Evolutionary conservation across 495 filamentous ascomycete genomes (phyloP).

Genomic region (Xylaria cubensis): DNA sequence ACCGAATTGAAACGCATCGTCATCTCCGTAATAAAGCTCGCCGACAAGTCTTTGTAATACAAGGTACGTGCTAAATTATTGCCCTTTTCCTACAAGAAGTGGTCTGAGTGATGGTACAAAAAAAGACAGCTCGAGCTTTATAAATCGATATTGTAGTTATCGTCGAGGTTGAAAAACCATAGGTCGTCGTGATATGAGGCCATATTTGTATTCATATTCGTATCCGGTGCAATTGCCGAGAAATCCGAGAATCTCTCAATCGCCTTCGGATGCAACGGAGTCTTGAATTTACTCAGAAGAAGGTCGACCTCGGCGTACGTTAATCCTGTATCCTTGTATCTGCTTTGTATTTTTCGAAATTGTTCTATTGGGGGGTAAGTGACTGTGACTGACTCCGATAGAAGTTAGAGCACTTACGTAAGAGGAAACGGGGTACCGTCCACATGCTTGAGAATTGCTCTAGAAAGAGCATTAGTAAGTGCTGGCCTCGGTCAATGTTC

Average conservation of each 20-base stretch:
- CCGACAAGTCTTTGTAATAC: not conserved
- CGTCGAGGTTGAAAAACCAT: conserved; percentile 19
- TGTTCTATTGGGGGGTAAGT: conserved; percentile 27
- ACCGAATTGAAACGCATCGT: not conserved
- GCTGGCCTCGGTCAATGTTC: conserved; percentile 22
- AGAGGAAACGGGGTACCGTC: conserved; percentile 28
- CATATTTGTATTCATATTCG: conserved; percentile 3
- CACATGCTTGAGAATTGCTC: conserved; percentile 37
- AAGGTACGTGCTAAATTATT: not conserved
- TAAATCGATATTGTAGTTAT: conserved; percentile 1
- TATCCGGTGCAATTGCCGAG: not conserved
- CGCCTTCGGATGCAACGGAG: conserved; percentile 34
- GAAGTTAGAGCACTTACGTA: conserved; percentile 26
- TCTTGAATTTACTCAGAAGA: conserved; percentile 27
- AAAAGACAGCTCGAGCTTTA: not conserved
- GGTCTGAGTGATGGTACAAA: not conserved
- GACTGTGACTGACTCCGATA: not conserved
- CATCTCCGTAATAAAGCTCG: not conserved
- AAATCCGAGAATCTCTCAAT: conserved; percentile 8
- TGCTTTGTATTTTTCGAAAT: conserved; percentile 24
- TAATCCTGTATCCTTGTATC: conserved; percentile 11
- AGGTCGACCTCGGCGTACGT: conserved; percentile 29
- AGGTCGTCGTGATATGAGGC: not conserved
- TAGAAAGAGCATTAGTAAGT: conserved; percentile 31
- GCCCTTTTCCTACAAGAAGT: not conserved